Base-by-base conservation (phyloP, 495 filamentous ascomycete genomes). In the Hypoxylon perforatum region DNA sequence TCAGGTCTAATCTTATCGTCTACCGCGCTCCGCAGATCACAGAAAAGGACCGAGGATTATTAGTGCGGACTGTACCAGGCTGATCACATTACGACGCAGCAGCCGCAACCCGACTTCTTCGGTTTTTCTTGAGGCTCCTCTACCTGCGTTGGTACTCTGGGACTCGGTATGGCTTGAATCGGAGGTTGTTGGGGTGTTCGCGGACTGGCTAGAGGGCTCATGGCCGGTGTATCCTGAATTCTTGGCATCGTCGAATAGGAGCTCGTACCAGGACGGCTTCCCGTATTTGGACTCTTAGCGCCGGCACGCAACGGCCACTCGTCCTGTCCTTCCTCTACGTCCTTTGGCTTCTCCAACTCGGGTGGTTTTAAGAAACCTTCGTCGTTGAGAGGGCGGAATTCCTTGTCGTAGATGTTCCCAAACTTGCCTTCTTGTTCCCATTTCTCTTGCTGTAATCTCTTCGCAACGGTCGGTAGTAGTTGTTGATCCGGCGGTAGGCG, bases 401-500 rank as follows among this genome's bases (percentile, higher is more conserved):
- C 86, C 63, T 86, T 88, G 74, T 96, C 94, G 75, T 94, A 96
- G 28, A 88, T 84, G 46, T 84, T 91, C 4, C 91, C 92, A 61
- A 88, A 89, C 51, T 91, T 91, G 49, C 93, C 93, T 77, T 97
- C 93, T 67, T 88, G 89, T 77, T 93, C 93, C 93, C 92, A 96
- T 73, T 95, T 92, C 75, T 97, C 92, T 81, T 97, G 95, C 73
- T 93, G 90, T 77, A 98, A 84, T 63, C 91, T 86, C 70, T 90
- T 95, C 39, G 95, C 95, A 60, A 97, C 92, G 0, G 95, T 99
- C 2, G 95, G 95, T 15, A 99, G 86, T 52, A 99, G 86, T 74
- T 99, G 95, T 75, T 98, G 91, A 57, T 99, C 95, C 11, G 92
- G 95, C 38, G 95, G 95, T 12, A 99, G 84, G 38, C 93, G 88